Percentiles rank a stretch among this genome's conserved stretches.
Evolutionary conservation across 2,329 filamentous ascomycete genomes (phyloP).

Genomic region (Paradendryphiella salina): DNA sequence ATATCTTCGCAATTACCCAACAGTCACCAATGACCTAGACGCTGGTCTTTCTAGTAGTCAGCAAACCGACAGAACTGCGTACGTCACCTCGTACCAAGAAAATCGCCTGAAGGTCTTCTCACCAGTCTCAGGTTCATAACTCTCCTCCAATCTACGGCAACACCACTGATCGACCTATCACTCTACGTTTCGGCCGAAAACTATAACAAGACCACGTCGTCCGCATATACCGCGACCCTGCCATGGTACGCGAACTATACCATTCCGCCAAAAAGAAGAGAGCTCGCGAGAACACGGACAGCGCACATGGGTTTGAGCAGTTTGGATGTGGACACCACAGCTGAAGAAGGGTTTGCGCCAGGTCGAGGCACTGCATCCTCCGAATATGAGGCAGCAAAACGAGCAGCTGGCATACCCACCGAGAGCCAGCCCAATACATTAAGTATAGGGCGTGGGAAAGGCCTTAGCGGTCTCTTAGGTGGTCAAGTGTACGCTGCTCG

Average conservation of each 20-base stretch:
- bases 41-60: conserved; percentile 36
- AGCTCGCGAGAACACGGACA: conserved; percentile 70
- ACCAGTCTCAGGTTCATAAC: conserved; percentile 53
- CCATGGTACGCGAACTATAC: conserved; percentile 89
- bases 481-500: conserved; percentile 69
- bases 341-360: conserved; percentile 40
- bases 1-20: conserved; percentile 53
- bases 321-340: conserved; percentile 51
- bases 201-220: conserved; percentile 75
- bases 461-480: conserved; percentile 64
- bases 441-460: conserved; percentile 59
- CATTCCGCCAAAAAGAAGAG: conserved; percentile 72
- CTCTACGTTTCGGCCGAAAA: conserved; percentile 91
- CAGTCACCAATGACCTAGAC: conserved; percentile 36
- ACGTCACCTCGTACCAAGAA: conserved; percentile 1
- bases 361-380: conserved; percentile 38
- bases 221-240: conserved; percentile 77
- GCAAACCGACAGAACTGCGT: conserved; percentile 50
- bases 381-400: conserved; percentile 46
- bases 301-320: conserved; percentile 53
- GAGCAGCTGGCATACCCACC: conserved; percentile 42
- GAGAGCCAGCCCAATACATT: conserved; percentile 48
- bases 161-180: conserved; percentile 78
- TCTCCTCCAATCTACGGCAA: conserved; percentile 74
- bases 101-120: neutral